Evolutionary conservation across 306 rosid genomes (phyloP).

Genomic region (Dalbergia cochinchinensis): DNA sequence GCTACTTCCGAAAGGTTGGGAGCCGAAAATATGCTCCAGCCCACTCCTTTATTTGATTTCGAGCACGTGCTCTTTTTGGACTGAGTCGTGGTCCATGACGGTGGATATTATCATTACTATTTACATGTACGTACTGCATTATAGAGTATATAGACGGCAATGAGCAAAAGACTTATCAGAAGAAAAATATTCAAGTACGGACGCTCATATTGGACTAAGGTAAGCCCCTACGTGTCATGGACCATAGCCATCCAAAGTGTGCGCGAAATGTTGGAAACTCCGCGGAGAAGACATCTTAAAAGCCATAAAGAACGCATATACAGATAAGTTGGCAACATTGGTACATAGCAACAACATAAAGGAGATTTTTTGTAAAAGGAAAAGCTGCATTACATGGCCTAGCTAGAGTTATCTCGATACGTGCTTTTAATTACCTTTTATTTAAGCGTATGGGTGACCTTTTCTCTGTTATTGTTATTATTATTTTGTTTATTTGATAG

Average conservation of each 20-base stretch:
- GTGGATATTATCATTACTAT: no score
- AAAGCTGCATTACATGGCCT: constrained; percentile 4
- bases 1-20: not conserved
- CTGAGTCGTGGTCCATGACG: not conserved
- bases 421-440: constrained; percentile 7
- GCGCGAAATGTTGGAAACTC: not conserved
- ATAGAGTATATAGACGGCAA: no score
- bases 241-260: not conserved
- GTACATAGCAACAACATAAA: not conserved
- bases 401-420: constrained; percentile 3
- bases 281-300: constrained; percentile 31
- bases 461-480: not conserved
- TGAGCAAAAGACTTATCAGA: not conserved
- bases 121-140: no score
- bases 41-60: not conserved
- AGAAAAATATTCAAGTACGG: not conserved
- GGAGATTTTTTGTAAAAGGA: not conserved
- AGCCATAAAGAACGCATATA: constrained; percentile 9
- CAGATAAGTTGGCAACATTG: not conserved
- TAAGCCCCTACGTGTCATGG: constrained; percentile 3
- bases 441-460: not conserved
- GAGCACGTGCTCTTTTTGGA: not conserved
- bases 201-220: not conserved
- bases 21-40: not conserved
- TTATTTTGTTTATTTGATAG: not conserved